A percentile compares a stretch with the other conserved stretches of the same genome.
phyloP scores from a whole-genome alignment of 768 basidiomycete genomes.

The Trametes villosa region DNA sequence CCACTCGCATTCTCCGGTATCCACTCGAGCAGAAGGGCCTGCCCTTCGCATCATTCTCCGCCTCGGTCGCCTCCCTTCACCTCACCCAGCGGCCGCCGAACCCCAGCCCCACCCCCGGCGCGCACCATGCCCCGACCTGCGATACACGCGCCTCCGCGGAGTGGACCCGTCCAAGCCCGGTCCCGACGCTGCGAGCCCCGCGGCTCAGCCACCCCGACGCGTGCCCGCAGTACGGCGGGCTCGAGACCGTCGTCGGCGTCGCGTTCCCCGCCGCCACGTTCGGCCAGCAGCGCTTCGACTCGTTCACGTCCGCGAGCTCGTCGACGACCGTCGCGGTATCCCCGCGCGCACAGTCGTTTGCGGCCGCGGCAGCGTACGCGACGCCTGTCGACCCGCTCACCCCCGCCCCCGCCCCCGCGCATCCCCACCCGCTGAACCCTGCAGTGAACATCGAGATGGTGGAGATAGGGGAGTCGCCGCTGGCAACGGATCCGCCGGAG shows the following conservation, averaged over 20 bases:
- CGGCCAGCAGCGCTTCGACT: not conserved
- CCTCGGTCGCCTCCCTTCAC: not conserved
- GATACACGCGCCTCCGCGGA: not conserved
- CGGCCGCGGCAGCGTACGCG: not conserved
- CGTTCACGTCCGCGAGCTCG: conserved; percentile 4
- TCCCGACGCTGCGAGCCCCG: not conserved
- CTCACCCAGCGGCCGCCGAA: not conserved
- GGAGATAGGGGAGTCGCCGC: not conserved
- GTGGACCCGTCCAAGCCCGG: not conserved
- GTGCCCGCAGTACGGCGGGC: not conserved
- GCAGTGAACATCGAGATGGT: not conserved
- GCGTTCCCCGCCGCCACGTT: not conserved
- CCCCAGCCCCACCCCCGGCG: not conserved
- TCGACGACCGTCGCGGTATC: not conserved
- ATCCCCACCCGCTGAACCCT: not conserved
- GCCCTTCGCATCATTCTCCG: not conserved
- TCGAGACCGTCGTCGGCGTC: conserved; percentile 3
- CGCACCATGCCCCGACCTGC: not conserved
- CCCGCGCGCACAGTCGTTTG: not conserved
- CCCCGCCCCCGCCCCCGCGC: not conserved
- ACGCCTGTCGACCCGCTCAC: conserved; percentile 4
- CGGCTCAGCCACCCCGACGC: conserved; percentile 15
- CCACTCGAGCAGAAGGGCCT: conserved; percentile 2
- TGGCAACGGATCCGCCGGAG: not conserved
- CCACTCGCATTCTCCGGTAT: not conserved